phyloP scores from a whole-genome alignment of 139 green algal species.

The Penium margaritaceum region DNA sequence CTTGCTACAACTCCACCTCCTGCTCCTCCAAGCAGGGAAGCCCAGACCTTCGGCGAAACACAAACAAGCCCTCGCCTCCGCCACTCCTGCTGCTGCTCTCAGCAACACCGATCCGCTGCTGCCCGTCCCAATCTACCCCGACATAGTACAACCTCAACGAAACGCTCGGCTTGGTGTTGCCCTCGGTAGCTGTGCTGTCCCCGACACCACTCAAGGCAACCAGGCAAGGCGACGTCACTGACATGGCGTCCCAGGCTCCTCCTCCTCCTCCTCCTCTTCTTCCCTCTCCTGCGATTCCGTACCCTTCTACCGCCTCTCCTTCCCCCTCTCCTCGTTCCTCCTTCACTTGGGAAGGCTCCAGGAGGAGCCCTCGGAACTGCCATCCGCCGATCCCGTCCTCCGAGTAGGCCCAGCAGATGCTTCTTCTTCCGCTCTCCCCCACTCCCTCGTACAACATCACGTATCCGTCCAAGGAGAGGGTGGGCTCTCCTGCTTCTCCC shows the following conservation, averaged over 20 bases:
- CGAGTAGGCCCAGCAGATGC: constrained; percentile 28
- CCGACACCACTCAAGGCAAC: constrained; percentile 10
- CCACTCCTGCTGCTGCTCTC: too few relatives aligned
- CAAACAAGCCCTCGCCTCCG: too few relatives aligned
- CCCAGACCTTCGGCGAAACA: too few relatives aligned
- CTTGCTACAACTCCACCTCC: too few relatives aligned
- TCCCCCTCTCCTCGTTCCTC: not conserved
- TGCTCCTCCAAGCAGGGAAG: too few relatives aligned
- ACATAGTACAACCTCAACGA: constrained; percentile 38
- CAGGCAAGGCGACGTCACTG: constrained; percentile 30
- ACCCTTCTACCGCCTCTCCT: not conserved
- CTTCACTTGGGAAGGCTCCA: constrained; percentile 18
- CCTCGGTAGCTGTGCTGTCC: too few relatives aligned
- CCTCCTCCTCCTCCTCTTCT: not conserved
- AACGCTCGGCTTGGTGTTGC: too few relatives aligned
- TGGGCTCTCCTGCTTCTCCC: not conserved
- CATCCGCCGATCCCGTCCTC: constrained; percentile 22
- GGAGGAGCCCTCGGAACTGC: constrained; percentile 6
- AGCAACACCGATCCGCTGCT: constrained; percentile 12
- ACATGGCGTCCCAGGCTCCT: constrained; percentile 16
- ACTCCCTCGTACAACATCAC: constrained; percentile 37
- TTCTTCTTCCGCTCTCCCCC: not conserved
- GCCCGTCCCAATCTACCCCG: constrained; percentile 9
- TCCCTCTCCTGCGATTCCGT: not conserved
- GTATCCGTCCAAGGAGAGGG: constrained; percentile 21